Evolutionary conservation across 2,329 filamentous ascomycete genomes (phyloP).

Genomic region (Pyrenochaeta sp.): DNA sequence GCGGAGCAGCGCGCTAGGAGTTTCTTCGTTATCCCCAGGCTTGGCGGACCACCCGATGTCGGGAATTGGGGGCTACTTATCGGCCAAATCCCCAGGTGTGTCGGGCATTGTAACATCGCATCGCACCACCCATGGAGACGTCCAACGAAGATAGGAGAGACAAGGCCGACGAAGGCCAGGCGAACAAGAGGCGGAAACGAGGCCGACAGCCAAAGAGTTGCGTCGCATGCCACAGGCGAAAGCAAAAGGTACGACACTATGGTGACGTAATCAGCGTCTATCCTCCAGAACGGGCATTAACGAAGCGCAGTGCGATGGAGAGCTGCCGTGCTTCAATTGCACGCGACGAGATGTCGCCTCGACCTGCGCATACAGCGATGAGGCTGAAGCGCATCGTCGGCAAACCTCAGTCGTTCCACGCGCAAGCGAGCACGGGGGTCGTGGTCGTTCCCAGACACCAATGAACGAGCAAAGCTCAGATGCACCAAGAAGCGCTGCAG

Average conservation of each 20-base stretch:
- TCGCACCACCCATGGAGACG: conserved; percentile 2
- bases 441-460: neutral
- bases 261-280: conserved; percentile 1
- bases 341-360: conserved; percentile 19
- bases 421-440: neutral
- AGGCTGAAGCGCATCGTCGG: conserved; percentile 14
- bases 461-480: neutral
- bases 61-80: conserved; percentile 3
- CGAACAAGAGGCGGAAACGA: conserved; percentile 21
- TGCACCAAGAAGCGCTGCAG: neutral
- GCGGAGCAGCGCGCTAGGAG: conserved; percentile 1
- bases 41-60: neutral
- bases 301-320: conserved; percentile 21
- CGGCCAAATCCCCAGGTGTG: conserved; percentile 2
- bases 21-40: neutral
- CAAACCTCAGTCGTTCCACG: neutral
- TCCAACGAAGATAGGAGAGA: neutral
- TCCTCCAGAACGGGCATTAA: neutral
- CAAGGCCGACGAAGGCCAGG: neutral
- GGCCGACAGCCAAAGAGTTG: conserved; percentile 26
- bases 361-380: conserved; percentile 20
- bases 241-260: conserved; percentile 21
- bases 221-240: conserved; percentile 23
- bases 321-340: conserved; percentile 27
- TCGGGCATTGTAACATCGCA: neutral